Conservation (phyloP, 495 filamentous ascomycete species). For the Penicillium canariense region DNA sequence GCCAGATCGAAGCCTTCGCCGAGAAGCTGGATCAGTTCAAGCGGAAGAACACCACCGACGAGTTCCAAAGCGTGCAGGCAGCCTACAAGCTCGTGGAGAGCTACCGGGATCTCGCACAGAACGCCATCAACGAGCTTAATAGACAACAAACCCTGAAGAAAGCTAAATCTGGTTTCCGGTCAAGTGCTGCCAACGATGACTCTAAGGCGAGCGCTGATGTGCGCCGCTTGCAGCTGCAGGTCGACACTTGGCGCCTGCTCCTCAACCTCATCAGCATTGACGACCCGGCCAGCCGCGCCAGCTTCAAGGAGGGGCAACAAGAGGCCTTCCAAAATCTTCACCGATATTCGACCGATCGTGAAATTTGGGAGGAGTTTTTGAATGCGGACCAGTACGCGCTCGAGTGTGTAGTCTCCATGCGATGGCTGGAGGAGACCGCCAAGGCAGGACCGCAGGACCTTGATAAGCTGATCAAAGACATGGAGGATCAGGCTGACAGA, state of each 20-base stretch:
- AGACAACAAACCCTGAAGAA: slow-evolving; percentile 38
- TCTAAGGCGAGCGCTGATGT: slow-evolving; percentile 54
- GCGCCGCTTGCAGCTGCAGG: slow-evolving; percentile 63
- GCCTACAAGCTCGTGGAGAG: slow-evolving; percentile 45
- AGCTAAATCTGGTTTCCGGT: slow-evolving; percentile 32
- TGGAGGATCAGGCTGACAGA: slow-evolving; percentile 60
- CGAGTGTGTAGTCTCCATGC: slow-evolving; percentile 71
- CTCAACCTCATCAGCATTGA: slow-evolving; percentile 58
- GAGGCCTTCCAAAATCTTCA: slow-evolving; percentile 46
- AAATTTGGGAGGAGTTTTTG: slow-evolving; percentile 64
- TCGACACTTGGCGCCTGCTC: slow-evolving; percentile 86
- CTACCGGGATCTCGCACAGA: slow-evolving; percentile 41
- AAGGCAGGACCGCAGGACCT: slow-evolving; percentile 62
- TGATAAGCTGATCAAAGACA: slow-evolving; percentile 69
- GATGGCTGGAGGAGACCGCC: slow-evolving; percentile 79
- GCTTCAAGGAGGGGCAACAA: slow-evolving; percentile 36
- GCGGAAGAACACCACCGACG: slow-evolving; percentile 37
- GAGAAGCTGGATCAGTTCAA: slow-evolving; percentile 60
- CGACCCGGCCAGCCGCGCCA: slow-evolving; percentile 36
- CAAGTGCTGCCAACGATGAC: slow-evolving; percentile 28
- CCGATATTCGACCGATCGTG: slow-evolving; percentile 59
- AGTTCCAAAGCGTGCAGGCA: slow-evolving; percentile 39
- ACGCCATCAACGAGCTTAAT: slow-evolving; percentile 39
- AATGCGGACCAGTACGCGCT: slow-evolving; percentile 64
- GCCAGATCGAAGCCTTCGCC: slow-evolving; percentile 66